Percentiles rank a stretch among this genome's conserved stretches.
Evolutionary conservation across 2,329 filamentous ascomycete genomes (phyloP).

Genomic region (Penicillium sp.): DNA sequence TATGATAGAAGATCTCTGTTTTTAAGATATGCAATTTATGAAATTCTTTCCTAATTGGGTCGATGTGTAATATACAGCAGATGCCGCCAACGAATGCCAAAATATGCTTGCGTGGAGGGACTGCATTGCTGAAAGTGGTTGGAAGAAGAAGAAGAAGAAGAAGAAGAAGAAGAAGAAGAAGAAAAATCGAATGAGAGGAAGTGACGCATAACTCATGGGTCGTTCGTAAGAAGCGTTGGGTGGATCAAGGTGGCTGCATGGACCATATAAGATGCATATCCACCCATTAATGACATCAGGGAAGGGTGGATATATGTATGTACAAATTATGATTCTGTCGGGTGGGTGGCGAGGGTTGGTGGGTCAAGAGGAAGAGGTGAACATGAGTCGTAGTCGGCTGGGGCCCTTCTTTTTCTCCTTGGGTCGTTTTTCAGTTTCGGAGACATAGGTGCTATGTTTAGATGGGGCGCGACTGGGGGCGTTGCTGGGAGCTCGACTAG

Average conservation of each 20-base stretch:
- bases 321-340: slow-evolving; percentile 8
- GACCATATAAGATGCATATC: not conserved
- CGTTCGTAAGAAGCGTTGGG: not conserved
- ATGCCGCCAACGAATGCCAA: not conserved
- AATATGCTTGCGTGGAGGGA: not conserved
- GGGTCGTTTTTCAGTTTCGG: slow-evolving; percentile 29
- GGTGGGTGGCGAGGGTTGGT: not conserved
- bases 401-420: slow-evolving; percentile 41
- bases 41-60: not conserved
- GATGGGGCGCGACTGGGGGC: slow-evolving; percentile 19
- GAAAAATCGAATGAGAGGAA: not conserved
- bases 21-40: not conserved
- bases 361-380: slow-evolving; percentile 23
- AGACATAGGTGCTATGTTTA: slow-evolving; percentile 22
- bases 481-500: slow-evolving; percentile 11
- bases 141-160: not conserved
- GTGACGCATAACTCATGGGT: not conserved
- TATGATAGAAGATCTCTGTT: not conserved
- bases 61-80: not conserved
- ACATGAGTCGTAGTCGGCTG: slow-evolving; percentile 39
- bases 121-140: not conserved
- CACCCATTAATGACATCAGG: not conserved
- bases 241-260: not conserved
- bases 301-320: slow-evolving; percentile 28
- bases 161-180: not conserved